A percentile compares a stretch with the other conserved stretches of the same genome.
Evolutionary conservation across 306 rosid species (phyloP).

Genomic region (Pterocarpus santalinus): DNA sequence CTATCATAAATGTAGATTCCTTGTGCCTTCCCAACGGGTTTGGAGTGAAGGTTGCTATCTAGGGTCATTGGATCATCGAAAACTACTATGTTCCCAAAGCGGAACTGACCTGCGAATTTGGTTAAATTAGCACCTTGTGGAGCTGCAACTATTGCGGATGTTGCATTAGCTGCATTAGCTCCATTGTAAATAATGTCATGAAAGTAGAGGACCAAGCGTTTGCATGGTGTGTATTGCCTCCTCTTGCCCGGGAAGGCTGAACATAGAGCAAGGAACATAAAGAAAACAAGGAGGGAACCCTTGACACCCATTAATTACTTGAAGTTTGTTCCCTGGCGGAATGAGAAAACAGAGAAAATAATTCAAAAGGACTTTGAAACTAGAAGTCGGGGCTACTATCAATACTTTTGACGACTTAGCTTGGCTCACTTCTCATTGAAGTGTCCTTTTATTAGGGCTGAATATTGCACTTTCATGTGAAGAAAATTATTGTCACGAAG

Average conservation of each 20-base stretch:
- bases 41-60: slow-evolving; percentile 73
- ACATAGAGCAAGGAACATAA: slow-evolving; percentile 42
- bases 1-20: slow-evolving; percentile 76
- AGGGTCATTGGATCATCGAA: slow-evolving; percentile 84
- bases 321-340: not conserved
- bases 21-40: slow-evolving; percentile 83
- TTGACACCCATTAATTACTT: slow-evolving; percentile 49
- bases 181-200: slow-evolving; percentile 83
- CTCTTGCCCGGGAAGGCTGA: slow-evolving; percentile 50
- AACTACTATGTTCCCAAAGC: slow-evolving; percentile 75
- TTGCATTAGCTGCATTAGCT: slow-evolving; percentile 67
- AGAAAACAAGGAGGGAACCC: slow-evolving; percentile 24
- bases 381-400: not conserved
- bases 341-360: not conserved
- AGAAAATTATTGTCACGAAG: too few species aligned
- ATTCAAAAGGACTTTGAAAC: too few species aligned
- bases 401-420: not conserved
- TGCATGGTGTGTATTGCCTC: slow-evolving; percentile 62
- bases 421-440: not conserved
- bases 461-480: too few species aligned
- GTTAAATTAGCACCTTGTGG: slow-evolving; percentile 73
- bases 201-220: slow-evolving; percentile 62
- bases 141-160: slow-evolving; percentile 76
- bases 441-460: slow-evolving; percentile 39
- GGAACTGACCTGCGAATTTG: slow-evolving; percentile 55